Evolutionary conservation across 2,329 filamentous ascomycete genomes (phyloP).

Genomic region (Triangularia verruculosa): DNA sequence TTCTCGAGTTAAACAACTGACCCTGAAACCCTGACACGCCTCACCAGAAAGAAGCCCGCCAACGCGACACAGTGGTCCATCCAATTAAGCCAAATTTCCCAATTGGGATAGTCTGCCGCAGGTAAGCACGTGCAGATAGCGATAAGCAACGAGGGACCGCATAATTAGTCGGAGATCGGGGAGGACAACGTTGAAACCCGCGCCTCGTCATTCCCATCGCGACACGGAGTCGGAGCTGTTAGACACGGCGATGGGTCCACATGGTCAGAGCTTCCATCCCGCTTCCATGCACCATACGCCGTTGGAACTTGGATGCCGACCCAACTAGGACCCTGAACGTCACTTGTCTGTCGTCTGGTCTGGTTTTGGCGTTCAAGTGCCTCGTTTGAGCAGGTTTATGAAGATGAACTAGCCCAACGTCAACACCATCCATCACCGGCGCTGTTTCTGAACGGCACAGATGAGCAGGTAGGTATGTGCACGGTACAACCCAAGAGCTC

Average conservation of each 20-base stretch:
- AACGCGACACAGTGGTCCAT: constrained; percentile 3
- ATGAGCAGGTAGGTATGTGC: background rate
- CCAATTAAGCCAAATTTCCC: constrained; percentile 10
- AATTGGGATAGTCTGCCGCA: constrained; percentile 1
- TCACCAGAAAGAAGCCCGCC: background rate
- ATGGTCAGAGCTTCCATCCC: constrained; percentile 4
- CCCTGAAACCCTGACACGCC: constrained; percentile 12
- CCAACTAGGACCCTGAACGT: background rate
- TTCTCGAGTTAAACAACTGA: background rate
- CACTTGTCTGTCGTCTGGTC: background rate
- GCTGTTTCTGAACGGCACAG: background rate
- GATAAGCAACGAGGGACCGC: background rate
- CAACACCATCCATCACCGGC: background rate
- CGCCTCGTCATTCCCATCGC: background rate
- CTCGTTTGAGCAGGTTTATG: background rate
- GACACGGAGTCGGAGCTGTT: background rate
- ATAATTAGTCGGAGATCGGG: background rate
- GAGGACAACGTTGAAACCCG: background rate
- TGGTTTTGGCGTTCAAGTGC: background rate
- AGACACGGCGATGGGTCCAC: constrained; percentile 2
- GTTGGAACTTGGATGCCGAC: background rate
- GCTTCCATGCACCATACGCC: background rate
- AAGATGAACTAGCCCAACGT: background rate
- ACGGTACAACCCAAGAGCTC: background rate
- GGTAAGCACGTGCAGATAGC: constrained; percentile 11